phyloP scores from a whole-genome alignment of 225 moss, liverwort and hornwort genomes.

The Pseudoscleropodium purum region DNA sequence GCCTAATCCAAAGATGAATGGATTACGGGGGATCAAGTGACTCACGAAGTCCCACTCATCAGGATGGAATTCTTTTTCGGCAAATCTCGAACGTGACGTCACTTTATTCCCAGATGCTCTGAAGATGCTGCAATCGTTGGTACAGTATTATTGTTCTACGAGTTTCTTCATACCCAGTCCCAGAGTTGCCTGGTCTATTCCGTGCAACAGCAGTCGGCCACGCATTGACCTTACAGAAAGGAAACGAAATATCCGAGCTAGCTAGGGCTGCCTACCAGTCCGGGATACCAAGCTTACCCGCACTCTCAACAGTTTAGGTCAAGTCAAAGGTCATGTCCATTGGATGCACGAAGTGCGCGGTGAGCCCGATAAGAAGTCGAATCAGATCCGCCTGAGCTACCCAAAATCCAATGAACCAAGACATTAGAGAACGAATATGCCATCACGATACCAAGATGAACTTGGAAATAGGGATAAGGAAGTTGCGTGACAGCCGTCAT shows the following conservation, averaged over 20 bases:
- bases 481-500: not conserved
- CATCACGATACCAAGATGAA: not conserved
- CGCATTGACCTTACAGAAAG: not conserved
- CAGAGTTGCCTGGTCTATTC: not conserved
- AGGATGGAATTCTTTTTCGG: not conserved
- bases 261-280: not conserved
- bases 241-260: not conserved
- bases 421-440: not conserved
- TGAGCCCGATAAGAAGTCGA: not conserved
- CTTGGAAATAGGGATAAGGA: not conserved
- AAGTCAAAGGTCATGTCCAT: not conserved
- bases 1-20: not conserved
- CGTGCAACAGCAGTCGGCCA: not conserved
- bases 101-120: not conserved
- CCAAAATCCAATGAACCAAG: not conserved
- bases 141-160: too few species aligned
- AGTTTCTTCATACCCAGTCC: not conserved
- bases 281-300: not conserved
- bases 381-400: not conserved
- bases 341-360: not conserved
- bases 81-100: not conserved
- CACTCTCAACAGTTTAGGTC: not conserved
- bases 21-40: not conserved
- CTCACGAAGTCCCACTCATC: not conserved
- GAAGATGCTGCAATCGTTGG: not conserved